phyloP scores from a whole-genome alignment of 495 filamentous ascomycete species.

The Daldinia caldariorum region DNA sequence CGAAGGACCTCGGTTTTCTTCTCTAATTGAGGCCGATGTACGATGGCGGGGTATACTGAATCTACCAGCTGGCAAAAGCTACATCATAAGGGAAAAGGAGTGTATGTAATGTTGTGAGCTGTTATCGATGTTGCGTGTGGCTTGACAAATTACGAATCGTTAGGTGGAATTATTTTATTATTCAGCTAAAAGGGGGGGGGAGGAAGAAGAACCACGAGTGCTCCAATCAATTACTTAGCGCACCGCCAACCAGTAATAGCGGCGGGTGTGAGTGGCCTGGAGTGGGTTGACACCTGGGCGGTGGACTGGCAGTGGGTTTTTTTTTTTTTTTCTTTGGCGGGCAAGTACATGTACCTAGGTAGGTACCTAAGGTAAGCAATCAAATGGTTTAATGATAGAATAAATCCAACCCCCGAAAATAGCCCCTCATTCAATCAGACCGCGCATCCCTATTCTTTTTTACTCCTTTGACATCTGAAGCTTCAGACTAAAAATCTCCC shows the following conservation, averaged over 20 bases:
- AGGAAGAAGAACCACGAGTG: neutral
- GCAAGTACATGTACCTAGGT: too few relatives aligned
- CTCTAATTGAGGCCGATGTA: constrained; percentile 12
- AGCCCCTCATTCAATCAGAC: constrained; percentile 47
- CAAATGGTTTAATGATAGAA: constrained; percentile 15
- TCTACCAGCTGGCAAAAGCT: constrained; percentile 6
- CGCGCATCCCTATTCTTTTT: constrained; percentile 37
- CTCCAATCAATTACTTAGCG: constrained; percentile 14
- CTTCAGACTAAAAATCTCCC: constrained; percentile 24
- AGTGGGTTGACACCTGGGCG: neutral
- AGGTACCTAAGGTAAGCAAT: too few relatives aligned
- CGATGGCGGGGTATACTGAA: constrained; percentile 34
- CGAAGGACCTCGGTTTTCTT: constrained; percentile 13
- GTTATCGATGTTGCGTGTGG: constrained; percentile 21
- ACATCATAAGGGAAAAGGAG: neutral
- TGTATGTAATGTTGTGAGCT: constrained; percentile 5
- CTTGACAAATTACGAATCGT: constrained; percentile 28
- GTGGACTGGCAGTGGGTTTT: neutral
- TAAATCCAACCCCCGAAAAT: constrained; percentile 32
- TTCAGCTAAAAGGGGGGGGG: neutral
- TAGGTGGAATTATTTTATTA: constrained; percentile 7
- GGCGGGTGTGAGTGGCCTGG: neutral
- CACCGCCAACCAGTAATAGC: constrained; percentile 13
- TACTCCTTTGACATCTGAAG: constrained; percentile 39
- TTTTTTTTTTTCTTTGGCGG: too few relatives aligned